These are phyloP conservation scores for Phytopythium helicoides DNA, from an alignment of 352 stramenopile species.

Conservation along the genomic window DNA sequence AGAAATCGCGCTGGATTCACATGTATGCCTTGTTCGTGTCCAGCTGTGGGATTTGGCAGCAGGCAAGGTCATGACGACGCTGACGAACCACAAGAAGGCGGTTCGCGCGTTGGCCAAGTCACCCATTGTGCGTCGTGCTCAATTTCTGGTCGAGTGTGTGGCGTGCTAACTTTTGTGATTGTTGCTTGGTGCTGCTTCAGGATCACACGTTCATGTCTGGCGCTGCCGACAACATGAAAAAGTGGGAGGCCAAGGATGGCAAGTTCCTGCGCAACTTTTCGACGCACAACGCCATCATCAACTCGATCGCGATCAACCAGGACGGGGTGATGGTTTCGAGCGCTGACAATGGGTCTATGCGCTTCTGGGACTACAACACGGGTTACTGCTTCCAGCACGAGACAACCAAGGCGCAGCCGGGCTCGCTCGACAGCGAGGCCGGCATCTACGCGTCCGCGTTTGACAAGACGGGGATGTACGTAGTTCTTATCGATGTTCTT, in stretches of 20 bases:
- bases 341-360: conserved; percentile 97
- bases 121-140: conserved; percentile 45
- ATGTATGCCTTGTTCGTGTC: neutral
- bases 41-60: conserved; percentile 97
- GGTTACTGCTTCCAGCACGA: conserved; percentile 97
- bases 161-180: neutral
- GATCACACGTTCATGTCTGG: conserved; percentile 98
- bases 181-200: conserved; percentile 13
- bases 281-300: conserved; percentile 98
- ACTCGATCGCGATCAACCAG: conserved; percentile 98
- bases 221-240: conserved; percentile 98
- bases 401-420: conserved; percentile 92
- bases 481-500: too few relatives aligned
- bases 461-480: conserved; percentile 94
- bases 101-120: conserved; percentile 92
- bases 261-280: conserved; percentile 97
- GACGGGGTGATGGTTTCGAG: conserved; percentile 96
- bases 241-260: conserved; percentile 96
- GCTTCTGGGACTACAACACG: conserved; percentile 99
- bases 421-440: conserved; percentile 97
- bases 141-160: neutral
- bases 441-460: conserved; percentile 97
- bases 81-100: conserved; percentile 99
- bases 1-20: too few relatives aligned
- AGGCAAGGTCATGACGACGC: conserved; percentile 97